Evolutionary conservation across 2,329 filamentous ascomycete genomes (phyloP), one percentile per base, ranked within the genome.

Genomic region (Paraphoma sp.): DNA sequence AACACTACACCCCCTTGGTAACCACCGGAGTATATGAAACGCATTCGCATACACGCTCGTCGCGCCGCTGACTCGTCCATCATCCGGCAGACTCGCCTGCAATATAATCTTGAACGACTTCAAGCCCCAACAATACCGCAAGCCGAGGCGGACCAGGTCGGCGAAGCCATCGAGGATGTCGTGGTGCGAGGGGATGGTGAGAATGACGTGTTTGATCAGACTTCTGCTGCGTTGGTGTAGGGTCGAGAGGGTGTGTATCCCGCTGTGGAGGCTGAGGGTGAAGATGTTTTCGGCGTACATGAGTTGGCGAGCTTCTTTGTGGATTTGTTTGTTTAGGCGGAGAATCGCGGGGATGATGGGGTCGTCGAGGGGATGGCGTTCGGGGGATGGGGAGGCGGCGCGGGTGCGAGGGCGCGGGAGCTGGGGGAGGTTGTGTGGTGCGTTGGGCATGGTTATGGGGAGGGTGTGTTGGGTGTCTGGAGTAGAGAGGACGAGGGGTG

Each of bases 131-230:
- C 79, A 81, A 59, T 81, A 82, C 5, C 80, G 71, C 48, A 82
- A 51, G 3, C 74, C 76, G 0, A 81, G 65, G n/a, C 79, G 76
- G 8, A 82, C 78, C 31, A 80, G 69, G 57, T 81, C 79, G 23
- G 78, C 73, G 63, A 82, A 81, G 29, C 76, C 76, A 54, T 80
- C 79, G 52, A 81, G 72, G 53, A 81, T 80, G 48, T 81, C 79
- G 66, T 79, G 77, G 59, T 81, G 79, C 6, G 72, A 76, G 38
- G 78, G 78, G 23, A 82, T 80, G n/a, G 76, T 76, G 23, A 82
- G 63, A 42, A 74, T 65, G 57, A 81, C 70, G 56, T 77, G 72
- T 51, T 79, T 80, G 56, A 81, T 80, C 43, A 80, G 73, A 48
- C 72, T 74, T 38, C 79, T 73, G 23, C 69, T 75, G 57, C 78